Conservation (phyloP, 768 basidiomycete genomes). For the Psilocybe cubensis region DNA sequence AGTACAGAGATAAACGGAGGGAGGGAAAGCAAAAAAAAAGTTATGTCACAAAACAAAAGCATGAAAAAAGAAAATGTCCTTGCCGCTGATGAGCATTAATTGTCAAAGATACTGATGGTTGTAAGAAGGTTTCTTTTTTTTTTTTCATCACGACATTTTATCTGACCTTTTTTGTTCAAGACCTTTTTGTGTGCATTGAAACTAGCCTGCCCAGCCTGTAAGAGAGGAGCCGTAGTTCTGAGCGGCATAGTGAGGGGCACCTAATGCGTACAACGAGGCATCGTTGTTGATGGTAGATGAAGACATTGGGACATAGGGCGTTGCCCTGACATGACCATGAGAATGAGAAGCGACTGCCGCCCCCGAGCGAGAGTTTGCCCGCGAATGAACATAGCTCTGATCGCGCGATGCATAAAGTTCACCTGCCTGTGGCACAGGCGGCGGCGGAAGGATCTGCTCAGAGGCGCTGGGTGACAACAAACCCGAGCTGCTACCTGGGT, state of each 20-base stretch:
- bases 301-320: background rate
- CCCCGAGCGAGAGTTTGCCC: background rate
- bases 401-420: constrained; percentile 27
- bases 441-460: constrained; percentile 1
- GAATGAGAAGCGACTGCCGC: background rate
- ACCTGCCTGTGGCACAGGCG: constrained; percentile 20
- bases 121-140: background rate
- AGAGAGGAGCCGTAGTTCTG: constrained; percentile 42
- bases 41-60: background rate
- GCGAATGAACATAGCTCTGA: background rate
- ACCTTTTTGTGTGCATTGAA: constrained; percentile 8
- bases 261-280: constrained; percentile 14
- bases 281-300: background rate
- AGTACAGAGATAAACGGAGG: constrained; percentile 8
- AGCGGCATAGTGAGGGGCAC: constrained; percentile 21
- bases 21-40: constrained; percentile 3
- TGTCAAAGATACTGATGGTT: background rate
- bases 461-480: constrained; percentile 9
- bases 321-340: background rate
- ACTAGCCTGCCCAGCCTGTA: constrained; percentile 52
- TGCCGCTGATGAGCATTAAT: background rate
- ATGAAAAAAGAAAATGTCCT: background rate
- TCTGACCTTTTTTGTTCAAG: background rate
- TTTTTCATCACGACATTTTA: background rate
- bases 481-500: constrained; percentile 23